phyloP scores from a whole-genome alignment of 139 green algal species.

The Tetratostichococcus sp. region DNA sequence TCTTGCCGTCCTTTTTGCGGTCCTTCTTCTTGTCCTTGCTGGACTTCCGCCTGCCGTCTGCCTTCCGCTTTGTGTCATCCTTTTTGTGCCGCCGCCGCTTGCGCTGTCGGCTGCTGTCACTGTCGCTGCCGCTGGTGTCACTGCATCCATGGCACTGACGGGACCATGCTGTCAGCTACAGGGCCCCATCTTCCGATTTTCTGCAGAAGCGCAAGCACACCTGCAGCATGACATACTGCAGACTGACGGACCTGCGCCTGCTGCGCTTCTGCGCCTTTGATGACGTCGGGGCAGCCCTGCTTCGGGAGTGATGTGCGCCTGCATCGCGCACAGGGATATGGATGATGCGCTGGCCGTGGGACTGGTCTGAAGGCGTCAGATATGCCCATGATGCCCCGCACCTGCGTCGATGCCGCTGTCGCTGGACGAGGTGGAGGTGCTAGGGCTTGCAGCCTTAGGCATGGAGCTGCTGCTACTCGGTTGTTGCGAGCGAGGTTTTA shows the following conservation, averaged over 20 bases:
- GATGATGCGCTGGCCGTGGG: background rate
- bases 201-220: background rate
- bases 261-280: background rate
- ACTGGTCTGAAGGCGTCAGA: background rate
- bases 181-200: background rate
- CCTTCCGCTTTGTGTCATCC: background rate
- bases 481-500: too few species aligned
- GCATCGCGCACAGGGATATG: background rate
- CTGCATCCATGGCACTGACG: background rate
- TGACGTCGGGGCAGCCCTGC: background rate
- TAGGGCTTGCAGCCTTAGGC: background rate
- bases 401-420: background rate
- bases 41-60: background rate
- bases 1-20: slow-evolving; percentile 1
- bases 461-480: too few species aligned
- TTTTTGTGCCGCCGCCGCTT: background rate
- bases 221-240: background rate
- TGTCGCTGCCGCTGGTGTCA: background rate
- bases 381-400: background rate
- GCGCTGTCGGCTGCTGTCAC: background rate
- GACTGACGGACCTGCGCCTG: background rate
- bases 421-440: background rate
- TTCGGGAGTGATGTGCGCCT: background rate
- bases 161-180: background rate
- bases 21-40: slow-evolving; percentile 1